phyloP scores from a whole-genome alignment of 1,284 basidiomycete species.

The Leucoagaricus sp. region DNA sequence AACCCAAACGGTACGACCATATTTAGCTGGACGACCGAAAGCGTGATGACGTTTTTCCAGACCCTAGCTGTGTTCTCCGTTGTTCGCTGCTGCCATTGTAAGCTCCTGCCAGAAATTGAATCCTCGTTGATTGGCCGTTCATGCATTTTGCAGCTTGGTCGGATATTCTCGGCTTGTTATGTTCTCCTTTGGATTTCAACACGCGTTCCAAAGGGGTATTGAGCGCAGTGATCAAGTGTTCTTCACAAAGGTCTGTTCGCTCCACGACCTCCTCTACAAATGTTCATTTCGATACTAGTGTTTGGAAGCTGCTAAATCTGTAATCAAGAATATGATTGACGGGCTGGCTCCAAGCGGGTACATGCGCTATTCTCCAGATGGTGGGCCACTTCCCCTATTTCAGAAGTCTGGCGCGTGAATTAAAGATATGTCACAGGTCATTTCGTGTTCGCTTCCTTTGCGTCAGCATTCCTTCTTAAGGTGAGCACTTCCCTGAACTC shows the following conservation, averaged over 20 bases:
- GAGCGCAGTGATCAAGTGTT: constrained; percentile 63
- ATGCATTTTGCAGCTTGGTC: constrained; percentile 53
- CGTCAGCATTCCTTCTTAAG: constrained; percentile 82
- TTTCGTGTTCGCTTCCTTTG: constrained; percentile 84
- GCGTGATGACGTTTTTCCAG: constrained; percentile 33
- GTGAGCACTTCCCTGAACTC: constrained; percentile 35
- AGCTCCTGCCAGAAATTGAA: constrained; percentile 30
- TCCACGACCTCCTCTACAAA: constrained; percentile 3
- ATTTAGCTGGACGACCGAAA: not conserved
- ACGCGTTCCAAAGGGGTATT: constrained; percentile 73
- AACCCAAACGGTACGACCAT: constrained; percentile 47
- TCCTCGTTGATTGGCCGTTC: no score
- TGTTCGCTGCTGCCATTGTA: constrained; percentile 75
- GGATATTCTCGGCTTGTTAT: constrained; percentile 82
- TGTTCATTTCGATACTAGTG: constrained; percentile 45
- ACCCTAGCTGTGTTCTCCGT: constrained; percentile 63
- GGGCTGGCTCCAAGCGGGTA: constrained; percentile 71
- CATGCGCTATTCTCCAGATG: constrained; percentile 83
- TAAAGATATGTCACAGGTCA: constrained; percentile 49
- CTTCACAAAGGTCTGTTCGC: constrained; percentile 58
- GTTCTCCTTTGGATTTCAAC: constrained; percentile 85
- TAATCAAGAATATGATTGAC: constrained; percentile 67
- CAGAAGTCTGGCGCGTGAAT: not conserved
- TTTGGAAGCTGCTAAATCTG: constrained; percentile 66
- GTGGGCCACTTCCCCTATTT: constrained; percentile 33